Conservation (phyloP, 257 asterid genomes). For the Gardenia jasminoides region DNA sequence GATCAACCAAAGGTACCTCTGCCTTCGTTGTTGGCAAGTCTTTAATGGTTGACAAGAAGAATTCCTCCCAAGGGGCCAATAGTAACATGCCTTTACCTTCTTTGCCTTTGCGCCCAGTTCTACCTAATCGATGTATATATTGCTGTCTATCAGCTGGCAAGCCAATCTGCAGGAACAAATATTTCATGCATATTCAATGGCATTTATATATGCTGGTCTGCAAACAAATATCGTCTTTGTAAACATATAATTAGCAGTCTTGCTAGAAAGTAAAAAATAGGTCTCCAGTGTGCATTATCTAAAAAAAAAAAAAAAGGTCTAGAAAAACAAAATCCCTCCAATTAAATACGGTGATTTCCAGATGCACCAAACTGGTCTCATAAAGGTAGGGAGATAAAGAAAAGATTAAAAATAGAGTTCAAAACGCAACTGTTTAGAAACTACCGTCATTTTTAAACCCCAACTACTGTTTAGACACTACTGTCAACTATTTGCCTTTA, state of each 20-base stretch:
- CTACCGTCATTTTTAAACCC: neutral
- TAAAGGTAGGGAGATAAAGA: neutral
- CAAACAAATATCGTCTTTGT: neutral
- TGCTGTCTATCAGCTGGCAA: slow-evolving; percentile 92
- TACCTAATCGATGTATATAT: slow-evolving; percentile 88
- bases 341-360: neutral
- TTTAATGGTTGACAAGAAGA: slow-evolving; percentile 68
- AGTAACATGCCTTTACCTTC: slow-evolving; percentile 85
- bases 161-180: slow-evolving; percentile 55
- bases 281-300: neutral
- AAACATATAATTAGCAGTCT: neutral
- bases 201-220: neutral
- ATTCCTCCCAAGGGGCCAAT: slow-evolving; percentile 99
- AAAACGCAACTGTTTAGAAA: neutral
- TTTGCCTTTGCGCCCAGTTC: slow-evolving; percentile 97
- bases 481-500: neutral
- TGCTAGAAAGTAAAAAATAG: neutral
- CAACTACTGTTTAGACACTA: neutral
- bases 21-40: slow-evolving; percentile 85
- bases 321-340: no score
- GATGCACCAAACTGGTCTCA: neutral
- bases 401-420: neutral
- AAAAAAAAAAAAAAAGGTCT: neutral
- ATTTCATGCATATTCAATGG: slow-evolving; percentile 2
- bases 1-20: slow-evolving; percentile 69